Evolutionary conservation across 83 land plant species (phyloP).

Genomic region (Picea abies): DNA sequence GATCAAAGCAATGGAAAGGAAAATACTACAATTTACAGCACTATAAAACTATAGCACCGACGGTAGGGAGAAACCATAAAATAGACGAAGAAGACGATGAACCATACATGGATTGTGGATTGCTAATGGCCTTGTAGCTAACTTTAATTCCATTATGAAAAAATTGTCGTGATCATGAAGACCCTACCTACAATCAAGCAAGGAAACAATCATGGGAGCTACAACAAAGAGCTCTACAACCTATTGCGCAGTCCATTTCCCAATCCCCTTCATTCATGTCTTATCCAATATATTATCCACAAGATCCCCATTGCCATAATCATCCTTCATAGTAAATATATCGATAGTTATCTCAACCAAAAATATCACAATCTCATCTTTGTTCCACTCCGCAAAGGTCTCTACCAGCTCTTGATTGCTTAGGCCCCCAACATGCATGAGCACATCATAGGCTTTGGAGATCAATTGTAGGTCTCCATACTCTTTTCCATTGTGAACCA

Average conservation of each 20-base stretch:
- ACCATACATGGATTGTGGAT: too few species aligned
- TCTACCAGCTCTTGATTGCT: constrained; percentile 28
- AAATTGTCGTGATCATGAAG: too few species aligned
- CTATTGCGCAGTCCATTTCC: constrained; percentile 60
- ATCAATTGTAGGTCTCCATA: constrained; percentile 70
- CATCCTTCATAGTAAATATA: constrained; percentile 36
- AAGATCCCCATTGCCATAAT: constrained; percentile 24
- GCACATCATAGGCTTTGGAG: constrained; percentile 61
- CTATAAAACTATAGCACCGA: too few species aligned
- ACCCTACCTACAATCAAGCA: constrained; percentile 35
- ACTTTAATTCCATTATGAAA: too few species aligned
- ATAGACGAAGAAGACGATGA: too few species aligned
- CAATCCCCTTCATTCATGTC: constrained; percentile 46
- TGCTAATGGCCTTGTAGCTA: too few species aligned
- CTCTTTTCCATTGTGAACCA: constrained; percentile 37
- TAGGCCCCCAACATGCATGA: constrained; percentile 57
- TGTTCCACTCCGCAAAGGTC: constrained; percentile 35
- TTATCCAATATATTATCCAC: constrained; percentile 51
- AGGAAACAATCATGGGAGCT: constrained; percentile 48
- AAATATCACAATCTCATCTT: constrained; percentile 42
- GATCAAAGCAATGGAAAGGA: too few species aligned
- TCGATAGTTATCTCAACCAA: constrained; percentile 38
- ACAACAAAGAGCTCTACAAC: constrained; percentile 49
- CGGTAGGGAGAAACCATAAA: too few species aligned
- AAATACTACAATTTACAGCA: too few species aligned